phyloP scores from a whole-genome alignment of 805 yeast genomes.

The Pichia californica region DNA sequence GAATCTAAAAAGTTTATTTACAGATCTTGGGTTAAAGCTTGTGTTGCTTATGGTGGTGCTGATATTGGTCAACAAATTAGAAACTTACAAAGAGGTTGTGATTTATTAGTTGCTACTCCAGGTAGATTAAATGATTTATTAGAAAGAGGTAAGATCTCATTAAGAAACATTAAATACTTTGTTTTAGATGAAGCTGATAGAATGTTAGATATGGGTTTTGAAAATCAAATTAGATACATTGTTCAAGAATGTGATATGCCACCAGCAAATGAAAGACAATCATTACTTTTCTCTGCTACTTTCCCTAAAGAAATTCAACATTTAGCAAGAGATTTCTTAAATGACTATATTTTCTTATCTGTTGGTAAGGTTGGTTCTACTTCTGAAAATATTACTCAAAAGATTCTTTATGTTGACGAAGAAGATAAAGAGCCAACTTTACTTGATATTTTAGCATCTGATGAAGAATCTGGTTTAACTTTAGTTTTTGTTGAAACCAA shows the following conservation, averaged over 20 bases:
- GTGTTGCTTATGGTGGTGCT: conserved; percentile 98
- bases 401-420: conserved; percentile 85
- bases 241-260: conserved; percentile 99
- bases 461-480: conserved; percentile 71
- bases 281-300: conserved; percentile 97
- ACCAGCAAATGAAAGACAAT: conserved; percentile 81
- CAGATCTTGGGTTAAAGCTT: conserved; percentile 97
- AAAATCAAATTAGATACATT: conserved; percentile 97
- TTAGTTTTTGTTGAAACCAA: conserved; percentile 96
- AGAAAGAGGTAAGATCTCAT: conserved; percentile 90
- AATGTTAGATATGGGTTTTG: conserved; percentile 99
- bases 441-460: conserved; percentile 75
- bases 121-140: conserved; percentile 96
- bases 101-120: conserved; percentile 95
- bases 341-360: conserved; percentile 90
- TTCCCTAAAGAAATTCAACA: conserved; percentile 97
- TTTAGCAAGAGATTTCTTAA: conserved; percentile 95
- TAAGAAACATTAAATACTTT: conserved; percentile 83
- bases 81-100: conserved; percentile 90
- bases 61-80: conserved; percentile 83
- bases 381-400: conserved; percentile 96
- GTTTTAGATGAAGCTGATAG: conserved; percentile 99
- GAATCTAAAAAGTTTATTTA: conserved; percentile 94
- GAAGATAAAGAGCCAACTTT: conserved; percentile 87
- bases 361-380: conserved; percentile 99